Evolutionary conservation across 106 monocot species (phyloP), one percentile per base, ranked within the genome.

Genomic region (Allium fistulosum): DNA sequence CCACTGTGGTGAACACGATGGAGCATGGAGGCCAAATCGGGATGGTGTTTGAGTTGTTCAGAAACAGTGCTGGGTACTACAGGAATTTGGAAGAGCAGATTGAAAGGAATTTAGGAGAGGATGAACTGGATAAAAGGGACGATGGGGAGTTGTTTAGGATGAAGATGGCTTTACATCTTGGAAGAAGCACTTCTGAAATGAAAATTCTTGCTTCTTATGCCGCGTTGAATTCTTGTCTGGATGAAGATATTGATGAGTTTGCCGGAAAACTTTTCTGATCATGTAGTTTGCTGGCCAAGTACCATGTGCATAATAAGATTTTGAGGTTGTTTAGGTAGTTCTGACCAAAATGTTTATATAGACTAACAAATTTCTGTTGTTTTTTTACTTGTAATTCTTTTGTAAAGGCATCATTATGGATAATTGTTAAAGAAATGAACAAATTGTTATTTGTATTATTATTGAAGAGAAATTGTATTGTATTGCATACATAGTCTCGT

Each of bases 191-290:
- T 2, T 59, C 84, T 0, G 94, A 94, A 52, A 55, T 94, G 4
- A 75, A 66, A 61, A 50, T 26, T 9, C 55, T 89, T 64, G 68
- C 77, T 16, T 52, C 65, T 3, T 82, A 75, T 68, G 56, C 82
- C 11, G 62, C 78, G 46, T 9, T 10, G 12, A 9, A 26, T 62
- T 26, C 62, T 17, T 51, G 59, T 8, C 55, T 60, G 18, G 75
- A 67, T 9, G 69, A 61, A 13, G 86, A 73, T 1, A 72, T 82
- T 1, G 47, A 64, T 15, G 83, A 81, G 45, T 89, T 80, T 71
- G 89, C 93, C 1, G 86, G 93, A 26, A 93, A 86, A 57, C 64
- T 93, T n/a, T 83, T 89, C 73, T 93, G 65, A 84, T 17, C 26
- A 62, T 55, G 37, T 5, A 2, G 37, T 37, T 37, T 37, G 37